Percentiles rank a stretch among this genome's conserved stretches.
phyloP scores from a whole-genome alignment of 2,329 filamentous ascomycete species.

The Drechslerella dactyloides region DNA sequence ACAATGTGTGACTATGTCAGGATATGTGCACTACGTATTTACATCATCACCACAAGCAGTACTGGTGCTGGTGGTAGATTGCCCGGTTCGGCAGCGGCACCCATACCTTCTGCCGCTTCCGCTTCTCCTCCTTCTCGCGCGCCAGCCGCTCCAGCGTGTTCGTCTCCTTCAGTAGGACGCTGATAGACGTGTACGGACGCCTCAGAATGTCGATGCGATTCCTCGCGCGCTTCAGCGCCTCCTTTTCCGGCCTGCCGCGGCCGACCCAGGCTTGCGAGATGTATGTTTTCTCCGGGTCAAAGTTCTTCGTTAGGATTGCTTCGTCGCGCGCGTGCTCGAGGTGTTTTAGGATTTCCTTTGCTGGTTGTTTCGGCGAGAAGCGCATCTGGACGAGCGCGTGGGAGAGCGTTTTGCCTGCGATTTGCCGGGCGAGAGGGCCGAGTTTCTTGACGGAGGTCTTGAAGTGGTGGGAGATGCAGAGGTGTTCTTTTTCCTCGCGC shows the following conservation, averaged over 20 bases:
- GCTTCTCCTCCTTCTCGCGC: constrained; percentile 77
- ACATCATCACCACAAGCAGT: constrained; percentile 77
- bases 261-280: constrained; percentile 93
- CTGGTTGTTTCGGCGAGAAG: constrained; percentile 92
- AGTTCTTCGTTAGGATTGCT: constrained; percentile 79
- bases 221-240: constrained; percentile 75
- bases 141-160: constrained; percentile 82
- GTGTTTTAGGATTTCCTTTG: constrained; percentile 77
- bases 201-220: constrained; percentile 72
- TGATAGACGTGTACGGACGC: constrained; percentile 76
- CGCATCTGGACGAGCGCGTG: constrained; percentile 94
- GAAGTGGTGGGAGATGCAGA: constrained; percentile 72
- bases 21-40: no score
- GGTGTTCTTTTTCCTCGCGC: constrained; percentile 59
- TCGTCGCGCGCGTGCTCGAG: constrained; percentile 80
- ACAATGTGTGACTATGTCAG: no score
- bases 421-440: constrained; percentile 81
- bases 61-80: constrained; percentile 82
- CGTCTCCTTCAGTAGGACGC: constrained; percentile 88
- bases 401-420: constrained; percentile 89
- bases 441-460: constrained; percentile 93
- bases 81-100: constrained; percentile 84
- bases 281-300: constrained; percentile 89
- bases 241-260: constrained; percentile 69
- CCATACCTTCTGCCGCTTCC: constrained; percentile 79